Evolutionary conservation across 805 yeast genomes (phyloP), one percentile per base, ranked within the genome.

Genomic region (Starmerella cellae): DNA sequence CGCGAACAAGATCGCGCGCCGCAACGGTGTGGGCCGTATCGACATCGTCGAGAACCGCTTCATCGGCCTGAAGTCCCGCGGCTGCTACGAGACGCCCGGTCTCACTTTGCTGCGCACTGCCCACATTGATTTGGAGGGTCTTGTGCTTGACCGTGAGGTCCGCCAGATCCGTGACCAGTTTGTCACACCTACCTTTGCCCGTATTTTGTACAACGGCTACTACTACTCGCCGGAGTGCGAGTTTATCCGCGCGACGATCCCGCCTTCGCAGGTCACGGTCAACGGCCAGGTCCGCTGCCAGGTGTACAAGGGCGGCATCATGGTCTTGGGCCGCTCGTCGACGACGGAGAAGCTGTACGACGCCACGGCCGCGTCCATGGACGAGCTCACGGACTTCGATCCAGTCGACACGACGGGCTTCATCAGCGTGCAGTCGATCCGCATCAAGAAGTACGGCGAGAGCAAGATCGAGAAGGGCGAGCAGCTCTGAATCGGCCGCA

Each of bases 51-150:
- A 91, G 71, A 84, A 91, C 74, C 85, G 98, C 73, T 91, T 91
- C 67, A 91, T 91, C 60, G 97, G 97, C 65, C 81, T 91, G 66
- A 91, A 91, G 68, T 87, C 97, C 51, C 84, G 98, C 74, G 98
- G 98, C 46, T 91, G 98, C 73, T 91, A 91, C 71, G 98, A 91
- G 70, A 94, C 97, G 51, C 98, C 98, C 54, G 98, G 97, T 65
- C 76, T 91, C 58, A 88, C 98, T 48, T 63, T 91, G 49, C 78
- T 91, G 67, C 84, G 98, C 75, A 65, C 75, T 43, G 82, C 97
- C 37, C 98, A 91, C 66, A 76, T 91, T 62, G 98, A 91, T 64
- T 70, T 91, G 57, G 98, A 91, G 71, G 98, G 98, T 58, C 77
- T 91, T 58, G 88, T 94, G 33, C 69, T 91, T 58, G 98, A 91